A percentile compares a stretch with the other conserved stretches of the same genome.
Conservation (phyloP, 2,329 filamentous ascomycete species). For the Apiospora kogelbergensis region DNA sequence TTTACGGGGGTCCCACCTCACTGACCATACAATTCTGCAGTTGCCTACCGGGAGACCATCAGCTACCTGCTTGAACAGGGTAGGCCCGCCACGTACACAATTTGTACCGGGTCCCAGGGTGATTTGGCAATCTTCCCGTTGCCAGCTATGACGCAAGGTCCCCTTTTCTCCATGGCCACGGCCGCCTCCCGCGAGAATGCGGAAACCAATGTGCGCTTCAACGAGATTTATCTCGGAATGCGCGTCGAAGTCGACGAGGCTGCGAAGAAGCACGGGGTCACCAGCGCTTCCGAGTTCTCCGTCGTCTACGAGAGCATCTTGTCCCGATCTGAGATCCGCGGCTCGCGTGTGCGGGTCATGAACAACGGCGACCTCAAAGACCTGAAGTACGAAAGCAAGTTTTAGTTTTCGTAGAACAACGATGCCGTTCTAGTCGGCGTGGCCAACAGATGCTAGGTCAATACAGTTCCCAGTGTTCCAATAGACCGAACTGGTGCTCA, state of each 20-base stretch:
- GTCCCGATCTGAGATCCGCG: slow-evolving; percentile 14
- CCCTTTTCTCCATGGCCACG: slow-evolving; percentile 34
- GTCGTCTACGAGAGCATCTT: slow-evolving; percentile 21
- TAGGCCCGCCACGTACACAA: slow-evolving; percentile 30
- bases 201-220: slow-evolving; percentile 36
- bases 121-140: slow-evolving; percentile 21
- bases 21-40: slow-evolving; percentile 15
- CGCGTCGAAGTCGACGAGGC: slow-evolving; percentile 28
- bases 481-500: background rate
- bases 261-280: slow-evolving; percentile 15
- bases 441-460: background rate
- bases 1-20: background rate
- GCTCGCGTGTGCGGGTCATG: slow-evolving; percentile 16
- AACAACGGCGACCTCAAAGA: slow-evolving; percentile 11
- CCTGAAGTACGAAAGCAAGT: background rate
- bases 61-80: slow-evolving; percentile 32
- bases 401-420: background rate
- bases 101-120: slow-evolving; percentile 32
- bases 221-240: slow-evolving; percentile 37
- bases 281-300: slow-evolving; percentile 21
- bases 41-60: slow-evolving; percentile 32
- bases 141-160: slow-evolving; percentile 35
- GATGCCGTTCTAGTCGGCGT: background rate
- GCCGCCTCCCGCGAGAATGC: slow-evolving; percentile 29
- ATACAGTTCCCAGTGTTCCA: background rate